phyloP scores from a whole-genome alignment of 2,329 filamentous ascomycete species.

The Penicillium sp. region DNA sequence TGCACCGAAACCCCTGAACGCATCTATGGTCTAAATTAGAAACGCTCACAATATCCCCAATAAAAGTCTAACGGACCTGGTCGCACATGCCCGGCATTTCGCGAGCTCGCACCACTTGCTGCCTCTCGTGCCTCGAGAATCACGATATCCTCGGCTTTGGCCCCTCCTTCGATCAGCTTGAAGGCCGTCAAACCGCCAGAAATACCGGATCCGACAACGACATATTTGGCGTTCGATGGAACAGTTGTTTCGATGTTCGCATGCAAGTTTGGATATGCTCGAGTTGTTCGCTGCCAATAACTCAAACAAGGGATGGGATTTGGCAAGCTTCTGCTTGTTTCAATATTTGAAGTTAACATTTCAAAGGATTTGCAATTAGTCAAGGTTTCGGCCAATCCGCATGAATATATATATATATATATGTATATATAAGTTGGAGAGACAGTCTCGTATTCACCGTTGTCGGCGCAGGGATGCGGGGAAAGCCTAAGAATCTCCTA shows the following conservation, averaged over 20 bases:
- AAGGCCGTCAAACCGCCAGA: conserved; percentile 22
- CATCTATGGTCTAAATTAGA: conserved; percentile 30
- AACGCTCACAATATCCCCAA: background rate
- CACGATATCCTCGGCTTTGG: conserved; percentile 17
- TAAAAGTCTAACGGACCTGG: conserved; percentile 16
- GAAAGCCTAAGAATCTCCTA: background rate
- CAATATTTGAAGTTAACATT: background rate
- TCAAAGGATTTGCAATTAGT: background rate
- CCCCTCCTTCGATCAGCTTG: conserved; percentile 19
- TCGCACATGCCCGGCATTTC: conserved; percentile 27
- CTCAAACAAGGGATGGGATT: conserved; percentile 33
- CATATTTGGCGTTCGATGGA: conserved; percentile 13
- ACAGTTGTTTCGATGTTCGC: conserved; percentile 10
- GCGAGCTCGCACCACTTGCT: conserved; percentile 25
- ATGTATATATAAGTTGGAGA: background rate
- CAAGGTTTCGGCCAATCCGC: background rate
- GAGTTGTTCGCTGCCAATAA: conserved; percentile 34
- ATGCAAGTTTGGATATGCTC: conserved; percentile 18
- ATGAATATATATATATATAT: background rate
- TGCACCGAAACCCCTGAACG: conserved; percentile 50
- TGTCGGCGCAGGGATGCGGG: conserved; percentile 4
- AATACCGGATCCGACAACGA: conserved; percentile 24
- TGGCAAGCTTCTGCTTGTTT: conserved; percentile 24
- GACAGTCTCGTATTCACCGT: background rate
- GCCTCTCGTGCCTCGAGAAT: conserved; percentile 27